Evolutionary conservation across 169 alveolate species (phyloP), one percentile per base, ranked within the genome.

Genomic region (Sarcocystis neurona): DNA sequence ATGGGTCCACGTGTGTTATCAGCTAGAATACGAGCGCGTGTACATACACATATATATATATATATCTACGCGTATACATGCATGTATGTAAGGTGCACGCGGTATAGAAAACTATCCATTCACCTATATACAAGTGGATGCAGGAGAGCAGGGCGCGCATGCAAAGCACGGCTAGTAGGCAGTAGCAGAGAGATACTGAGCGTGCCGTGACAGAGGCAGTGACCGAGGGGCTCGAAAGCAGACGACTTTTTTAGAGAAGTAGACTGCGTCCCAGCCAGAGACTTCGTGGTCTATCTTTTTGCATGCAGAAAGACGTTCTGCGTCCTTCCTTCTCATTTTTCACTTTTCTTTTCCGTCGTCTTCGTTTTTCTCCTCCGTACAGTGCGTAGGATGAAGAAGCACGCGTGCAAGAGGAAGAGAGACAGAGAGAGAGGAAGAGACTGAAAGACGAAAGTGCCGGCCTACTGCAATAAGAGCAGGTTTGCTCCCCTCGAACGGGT

Each of bases 401-500:
- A n/a, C n/a, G n/a, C n/a, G n/a, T 15, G 66, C 12, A 53, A 53
- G 66, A 53, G 23, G 23, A 53, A 53, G 66, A 53, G 23, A 53
- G 66, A 53, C 30, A 53, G 66, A 53, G 66, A 53, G 66, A 53
- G 66, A 53, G 12, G 66, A 53, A 53, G 66, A 53, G 66, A 23
- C 12, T 12, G 30, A 53, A 23, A 15, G 66, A 15, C 66, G 12
- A 53, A 23, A 53, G 66, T 15, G 3, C 60, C 39, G 18, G 47
- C 89, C 80, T 85, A 93, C 95, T 78, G 92, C 95, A 63, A 93
- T 91, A n/a, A 85, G 90, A 39, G 89, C 89, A 37, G 95, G 88
- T 84, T 91, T 90, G 72, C 87, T 74, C 74, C 96, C 96, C 66
- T 92, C 96, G 90, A 93, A 93, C 20, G 96, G 96, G 50, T 93